Base-by-base conservation (phyloP, 2,329 filamentous ascomycete species). In the Penicillium sp. region DNA sequence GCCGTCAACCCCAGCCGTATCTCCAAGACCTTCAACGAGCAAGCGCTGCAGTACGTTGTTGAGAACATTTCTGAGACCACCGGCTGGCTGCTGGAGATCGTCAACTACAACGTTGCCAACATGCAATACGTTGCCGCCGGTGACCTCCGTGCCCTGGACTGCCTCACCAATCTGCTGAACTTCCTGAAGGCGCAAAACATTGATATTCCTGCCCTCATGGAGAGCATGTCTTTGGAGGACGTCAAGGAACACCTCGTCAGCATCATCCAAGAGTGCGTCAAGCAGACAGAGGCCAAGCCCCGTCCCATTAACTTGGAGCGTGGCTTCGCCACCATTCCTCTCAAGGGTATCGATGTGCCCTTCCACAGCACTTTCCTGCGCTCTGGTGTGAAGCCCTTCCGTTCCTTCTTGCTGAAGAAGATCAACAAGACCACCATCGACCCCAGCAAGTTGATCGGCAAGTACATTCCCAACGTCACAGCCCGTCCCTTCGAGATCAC, bases 341-440 rank as follows among this genome's bases (percentile, higher is more conserved):
- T 99, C 61, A 90, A 89, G 70, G 95, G 95, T 60, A 99, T 99
- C 66, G 94, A 99, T 68, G 95, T 97, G 70, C 94, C 94, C 41
- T 99, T 99, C 90, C 94, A 99, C 83, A 94, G 89, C 66, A 99
- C 94, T 16, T 99, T 99, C 83, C 79, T 99, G 77, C 90, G 95
- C 52, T 96, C 91, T 36, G 95, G 94, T 67, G 94, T 99, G 75
- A 99, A 99, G 83, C 94, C 95, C 43, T 99, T 99, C 91, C 85
- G 94, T 63, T 93, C 88, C 41, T 99, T 99, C 85, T 77, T 99
- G 72, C 87, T 97, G 67, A 99, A 97, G 89, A 99, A 99, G 85
- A 97, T 99, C 79, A 91, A 97, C 83, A 96, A 96, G 85, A 97
- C 92, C 23, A 95, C 90, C 50, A 97, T 99, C 74, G 94, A 99